Evolutionary conservation across 2,329 filamentous ascomycete species (phyloP), one percentile per base, ranked within the genome.

Genomic region (Ilyonectria mors-panacis): DNA sequence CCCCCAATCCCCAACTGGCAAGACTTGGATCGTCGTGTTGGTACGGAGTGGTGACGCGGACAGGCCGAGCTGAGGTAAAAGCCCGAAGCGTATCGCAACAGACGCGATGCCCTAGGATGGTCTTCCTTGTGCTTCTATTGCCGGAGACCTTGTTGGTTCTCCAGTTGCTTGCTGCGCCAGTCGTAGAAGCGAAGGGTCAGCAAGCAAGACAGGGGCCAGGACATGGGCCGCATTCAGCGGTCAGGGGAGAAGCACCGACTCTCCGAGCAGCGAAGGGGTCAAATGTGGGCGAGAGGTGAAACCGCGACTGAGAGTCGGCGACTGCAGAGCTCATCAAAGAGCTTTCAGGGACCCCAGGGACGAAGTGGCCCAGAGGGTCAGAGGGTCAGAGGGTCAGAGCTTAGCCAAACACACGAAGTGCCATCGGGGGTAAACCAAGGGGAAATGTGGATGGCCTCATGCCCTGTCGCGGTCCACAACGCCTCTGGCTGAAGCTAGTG

Each of bases 1-100:
- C 26, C 58, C 67, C 59, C 59, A 72, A 67, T 44, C 51, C 39
- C 45, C 48, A 55, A 58, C 54, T 42, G 23, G 23, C 33, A 33
- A 68, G 35, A 48, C 48, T 56, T 42, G 35, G 66, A 66, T 69
- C 63, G 55, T 23, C 67, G 59, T 54, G 60, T 59, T 61, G 67
- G 66, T 12, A 33, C 30, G 8, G 8, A 9, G 30, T 51, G 63
- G 57, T 66, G 53, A 67, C 50, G 56, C 63, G 67, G 61, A 67
- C 66, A 58, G 59, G 33, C 63, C 65, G 68, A 64, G 68, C 65
- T 67, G 59, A 68, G 68, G 63, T 65, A 67, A 67, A 68, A 66
- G 54, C 37, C 73, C 68, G 59, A 73, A 64, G 64, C 44, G 59
- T 58, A 71, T 72, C 65, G 63, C 73, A 67, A 72, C 71, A 74